phyloP scores from a whole-genome alignment of 163 green algal genomes.

The Chlorella variabilis region DNA sequence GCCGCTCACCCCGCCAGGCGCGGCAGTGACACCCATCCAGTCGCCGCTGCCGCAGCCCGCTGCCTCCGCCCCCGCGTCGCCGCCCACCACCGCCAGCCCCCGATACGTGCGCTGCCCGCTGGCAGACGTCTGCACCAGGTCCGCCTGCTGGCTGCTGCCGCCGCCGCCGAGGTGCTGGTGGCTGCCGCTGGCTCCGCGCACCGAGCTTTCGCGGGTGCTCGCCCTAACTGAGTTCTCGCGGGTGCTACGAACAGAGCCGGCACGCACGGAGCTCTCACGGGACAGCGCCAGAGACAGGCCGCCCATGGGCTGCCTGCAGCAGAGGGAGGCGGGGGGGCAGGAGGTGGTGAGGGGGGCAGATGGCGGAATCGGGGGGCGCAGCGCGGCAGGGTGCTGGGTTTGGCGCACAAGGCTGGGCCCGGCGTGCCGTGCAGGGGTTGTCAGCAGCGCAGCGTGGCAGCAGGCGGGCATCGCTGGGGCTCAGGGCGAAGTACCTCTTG shows the following conservation, averaged over 20 bases:
- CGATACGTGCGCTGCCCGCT: neutral
- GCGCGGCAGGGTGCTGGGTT: too few species aligned
- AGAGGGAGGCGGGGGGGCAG: too few species aligned
- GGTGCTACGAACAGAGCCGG: neutral
- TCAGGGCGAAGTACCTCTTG: too few species aligned
- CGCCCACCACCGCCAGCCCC: neutral
- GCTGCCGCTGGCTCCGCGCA: neutral
- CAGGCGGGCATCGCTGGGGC: too few species aligned
- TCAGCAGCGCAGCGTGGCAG: too few species aligned
- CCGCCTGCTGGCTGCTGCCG: neutral
- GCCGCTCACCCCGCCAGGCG: neutral
- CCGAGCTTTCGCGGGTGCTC: neutral
- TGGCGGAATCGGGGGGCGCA: too few species aligned
- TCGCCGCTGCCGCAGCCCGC: conserved; percentile 14
- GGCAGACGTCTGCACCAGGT: neutral
- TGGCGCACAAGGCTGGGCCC: too few species aligned
- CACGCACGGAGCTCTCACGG: conserved; percentile 14
- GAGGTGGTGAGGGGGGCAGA: neutral
- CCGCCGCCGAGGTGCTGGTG: neutral
- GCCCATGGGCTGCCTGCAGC: conserved; percentile 31
- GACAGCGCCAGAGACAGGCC: conserved; percentile 35
- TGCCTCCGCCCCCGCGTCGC: neutral
- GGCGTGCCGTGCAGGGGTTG: too few species aligned
- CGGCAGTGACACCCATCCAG: neutral
- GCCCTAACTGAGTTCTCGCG: neutral